phyloP scores from a whole-genome alignment of 2,329 filamentous ascomycete species.

The Lasiodiplodia sp. region DNA sequence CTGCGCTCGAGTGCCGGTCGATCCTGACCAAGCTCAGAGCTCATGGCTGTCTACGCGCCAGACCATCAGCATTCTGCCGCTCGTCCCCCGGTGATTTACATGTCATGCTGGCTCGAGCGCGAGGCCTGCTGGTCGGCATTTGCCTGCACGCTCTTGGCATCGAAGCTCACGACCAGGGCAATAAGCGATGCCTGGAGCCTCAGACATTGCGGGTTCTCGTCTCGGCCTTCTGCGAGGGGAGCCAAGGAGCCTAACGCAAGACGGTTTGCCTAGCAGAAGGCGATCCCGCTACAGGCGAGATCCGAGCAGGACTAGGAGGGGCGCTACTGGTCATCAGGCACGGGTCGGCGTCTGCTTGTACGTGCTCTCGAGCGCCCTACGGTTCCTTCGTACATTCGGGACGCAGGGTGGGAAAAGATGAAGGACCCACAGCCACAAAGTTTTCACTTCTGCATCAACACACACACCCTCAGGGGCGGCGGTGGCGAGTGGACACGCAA shows the following conservation, averaged over 20 bases:
- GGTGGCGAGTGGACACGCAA: slow-evolving; percentile 18
- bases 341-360: slow-evolving; percentile 18
- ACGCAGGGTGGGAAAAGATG: neutral
- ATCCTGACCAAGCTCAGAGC: slow-evolving; percentile 18
- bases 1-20: slow-evolving; percentile 22
- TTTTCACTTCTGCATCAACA: slow-evolving; percentile 21
- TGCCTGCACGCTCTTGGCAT: slow-evolving; percentile 11
- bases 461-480: slow-evolving; percentile 11
- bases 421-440: slow-evolving; percentile 18
- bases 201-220: neutral
- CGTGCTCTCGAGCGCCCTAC: slow-evolving; percentile 1
- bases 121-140: neutral
- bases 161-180: neutral
- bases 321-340: slow-evolving; percentile 18
- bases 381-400: neutral
- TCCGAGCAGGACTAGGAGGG: slow-evolving; percentile 5
- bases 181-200: neutral
- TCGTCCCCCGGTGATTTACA: slow-evolving; percentile 14
- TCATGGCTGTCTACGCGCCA: slow-evolving; percentile 11
- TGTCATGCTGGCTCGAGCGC: slow-evolving; percentile 12
- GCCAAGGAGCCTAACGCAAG: slow-evolving; percentile 14
- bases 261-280: slow-evolving; percentile 8
- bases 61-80: slow-evolving; percentile 12
- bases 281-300: slow-evolving; percentile 26
- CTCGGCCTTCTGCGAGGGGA: neutral